Conservation (phyloP, 305 asterid species). For the Salvia sclarea region DNA sequence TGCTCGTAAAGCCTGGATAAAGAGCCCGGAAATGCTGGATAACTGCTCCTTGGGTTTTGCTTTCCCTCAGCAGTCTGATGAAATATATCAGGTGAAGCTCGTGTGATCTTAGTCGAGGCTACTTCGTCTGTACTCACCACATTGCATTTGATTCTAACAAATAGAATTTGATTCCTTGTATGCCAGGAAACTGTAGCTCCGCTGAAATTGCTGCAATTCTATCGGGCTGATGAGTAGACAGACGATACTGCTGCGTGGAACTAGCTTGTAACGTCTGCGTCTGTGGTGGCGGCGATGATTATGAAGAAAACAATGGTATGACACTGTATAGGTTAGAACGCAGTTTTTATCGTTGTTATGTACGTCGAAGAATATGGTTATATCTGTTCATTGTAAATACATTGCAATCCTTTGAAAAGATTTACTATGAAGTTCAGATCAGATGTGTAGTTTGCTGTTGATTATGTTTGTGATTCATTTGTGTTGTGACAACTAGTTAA, state of each 20-base stretch:
- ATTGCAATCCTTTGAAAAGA: slow-evolving; percentile 2
- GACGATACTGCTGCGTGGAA: slow-evolving; percentile 27
- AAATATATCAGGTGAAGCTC: slow-evolving; percentile 44
- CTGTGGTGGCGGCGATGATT: slow-evolving; percentile 12
- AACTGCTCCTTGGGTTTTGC: slow-evolving; percentile 77
- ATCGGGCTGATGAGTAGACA: slow-evolving; percentile 50
- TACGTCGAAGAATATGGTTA: slow-evolving; percentile 3
- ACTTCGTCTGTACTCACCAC: background rate
- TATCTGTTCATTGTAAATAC: slow-evolving; percentile 23
- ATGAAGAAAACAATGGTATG: slow-evolving; percentile 15
- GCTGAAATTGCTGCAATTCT: slow-evolving; percentile 69
- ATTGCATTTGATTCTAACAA: slow-evolving; percentile 23
- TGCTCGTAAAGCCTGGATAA: slow-evolving; percentile 86
- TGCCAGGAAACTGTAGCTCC: slow-evolving; percentile 57
- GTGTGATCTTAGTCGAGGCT: background rate
- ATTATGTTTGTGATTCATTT: no score
- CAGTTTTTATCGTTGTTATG: slow-evolving; percentile 19
- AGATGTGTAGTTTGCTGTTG: background rate
- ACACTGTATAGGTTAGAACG: slow-evolving; percentile 27
- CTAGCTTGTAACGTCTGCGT: background rate
- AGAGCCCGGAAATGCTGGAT: slow-evolving; percentile 66
- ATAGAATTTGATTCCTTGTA: slow-evolving; percentile 19
- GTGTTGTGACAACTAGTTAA: no score
- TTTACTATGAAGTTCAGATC: background rate
- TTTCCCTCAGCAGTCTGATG: slow-evolving; percentile 57